phyloP scores from a whole-genome alignment of 2,329 filamentous ascomycete species.

The Penicillium thymicola region DNA sequence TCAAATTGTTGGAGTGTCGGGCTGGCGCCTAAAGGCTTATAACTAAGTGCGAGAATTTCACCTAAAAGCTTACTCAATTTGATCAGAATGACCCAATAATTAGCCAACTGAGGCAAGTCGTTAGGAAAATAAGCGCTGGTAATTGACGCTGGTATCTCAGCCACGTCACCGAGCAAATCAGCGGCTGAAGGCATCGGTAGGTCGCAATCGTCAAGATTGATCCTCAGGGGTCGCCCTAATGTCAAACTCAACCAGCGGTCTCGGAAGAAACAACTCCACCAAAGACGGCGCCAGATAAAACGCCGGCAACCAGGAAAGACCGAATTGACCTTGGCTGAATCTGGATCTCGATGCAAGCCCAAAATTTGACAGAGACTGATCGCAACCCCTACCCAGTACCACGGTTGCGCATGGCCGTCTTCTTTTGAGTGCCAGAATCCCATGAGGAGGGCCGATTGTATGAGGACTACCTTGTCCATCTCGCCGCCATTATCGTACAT shows the following conservation, averaged over 20 bases:
- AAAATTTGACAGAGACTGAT: constrained; percentile 45
- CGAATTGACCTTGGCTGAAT: not conserved
- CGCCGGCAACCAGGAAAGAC: constrained; percentile 17
- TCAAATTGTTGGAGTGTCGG: constrained; percentile 22
- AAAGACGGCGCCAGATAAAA: constrained; percentile 38
- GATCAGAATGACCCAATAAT: constrained; percentile 28
- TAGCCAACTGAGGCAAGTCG: constrained; percentile 21
- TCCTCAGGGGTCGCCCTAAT: constrained; percentile 41
- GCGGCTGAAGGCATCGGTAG: constrained; percentile 26
- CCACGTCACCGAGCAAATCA: constrained; percentile 29
- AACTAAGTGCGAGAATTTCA: constrained; percentile 23
- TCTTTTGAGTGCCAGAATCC: constrained; percentile 44
- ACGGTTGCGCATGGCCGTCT: constrained; percentile 43
- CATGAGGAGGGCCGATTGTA: constrained; percentile 45
- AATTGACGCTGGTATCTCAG: constrained; percentile 6
- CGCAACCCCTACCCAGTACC: constrained; percentile 48
- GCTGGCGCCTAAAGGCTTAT: constrained; percentile 18
- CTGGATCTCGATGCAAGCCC: constrained; percentile 38
- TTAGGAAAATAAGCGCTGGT: constrained; percentile 17
- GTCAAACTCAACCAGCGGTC: constrained; percentile 44
- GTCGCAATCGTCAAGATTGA: constrained; percentile 39
- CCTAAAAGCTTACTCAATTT: constrained; percentile 27
- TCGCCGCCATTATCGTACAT: constrained; percentile 1
- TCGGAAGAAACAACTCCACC: constrained; percentile 42
- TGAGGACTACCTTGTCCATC: constrained; percentile 25